Evolutionary conservation across 495 filamentous ascomycete species (phyloP).

Genomic region (Xanthoparmelia taractica): DNA sequence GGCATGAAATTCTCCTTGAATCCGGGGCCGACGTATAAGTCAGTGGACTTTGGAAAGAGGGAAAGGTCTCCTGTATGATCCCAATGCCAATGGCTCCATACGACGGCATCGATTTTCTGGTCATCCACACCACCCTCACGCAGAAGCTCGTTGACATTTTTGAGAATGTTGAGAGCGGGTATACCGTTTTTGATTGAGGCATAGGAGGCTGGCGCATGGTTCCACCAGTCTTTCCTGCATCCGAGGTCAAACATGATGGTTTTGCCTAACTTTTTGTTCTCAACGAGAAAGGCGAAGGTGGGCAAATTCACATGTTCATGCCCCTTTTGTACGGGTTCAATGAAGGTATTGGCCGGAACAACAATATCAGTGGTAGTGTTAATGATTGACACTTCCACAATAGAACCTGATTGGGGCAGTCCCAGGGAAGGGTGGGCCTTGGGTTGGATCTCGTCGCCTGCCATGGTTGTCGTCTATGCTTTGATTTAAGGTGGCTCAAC

Average conservation of each 20-base stretch:
- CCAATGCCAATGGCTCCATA: constrained; percentile 49
- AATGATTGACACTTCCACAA: constrained; percentile 33
- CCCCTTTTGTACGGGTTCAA: constrained; percentile 32
- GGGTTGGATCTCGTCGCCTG: constrained; percentile 20
- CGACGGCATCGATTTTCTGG: constrained; percentile 25
- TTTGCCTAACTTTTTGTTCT: constrained; percentile 28
- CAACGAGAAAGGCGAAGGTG: constrained; percentile 33
- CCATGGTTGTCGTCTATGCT: constrained; percentile 14
- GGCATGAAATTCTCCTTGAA: constrained; percentile 30
- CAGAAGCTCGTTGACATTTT: constrained; percentile 31
- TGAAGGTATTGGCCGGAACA: constrained; percentile 28
- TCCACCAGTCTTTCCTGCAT: constrained; percentile 31
- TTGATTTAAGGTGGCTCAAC: neutral
- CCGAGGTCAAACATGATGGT: constrained; percentile 33
- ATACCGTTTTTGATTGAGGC: constrained; percentile 21
- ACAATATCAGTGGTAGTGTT: constrained; percentile 33
- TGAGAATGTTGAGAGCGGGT: constrained; percentile 23
- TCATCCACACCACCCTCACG: constrained; percentile 24
- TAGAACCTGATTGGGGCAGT: constrained; percentile 22
- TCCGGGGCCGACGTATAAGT: constrained; percentile 32
- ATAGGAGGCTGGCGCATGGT: constrained; percentile 19
- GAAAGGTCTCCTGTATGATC: constrained; percentile 33
- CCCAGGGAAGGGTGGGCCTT: constrained; percentile 17
- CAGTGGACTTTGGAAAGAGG: constrained; percentile 30
- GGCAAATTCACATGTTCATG: constrained; percentile 34